Evolutionary conservation across 1,284 basidiomycete species (phyloP).

Genomic region (Bothia castanella): DNA sequence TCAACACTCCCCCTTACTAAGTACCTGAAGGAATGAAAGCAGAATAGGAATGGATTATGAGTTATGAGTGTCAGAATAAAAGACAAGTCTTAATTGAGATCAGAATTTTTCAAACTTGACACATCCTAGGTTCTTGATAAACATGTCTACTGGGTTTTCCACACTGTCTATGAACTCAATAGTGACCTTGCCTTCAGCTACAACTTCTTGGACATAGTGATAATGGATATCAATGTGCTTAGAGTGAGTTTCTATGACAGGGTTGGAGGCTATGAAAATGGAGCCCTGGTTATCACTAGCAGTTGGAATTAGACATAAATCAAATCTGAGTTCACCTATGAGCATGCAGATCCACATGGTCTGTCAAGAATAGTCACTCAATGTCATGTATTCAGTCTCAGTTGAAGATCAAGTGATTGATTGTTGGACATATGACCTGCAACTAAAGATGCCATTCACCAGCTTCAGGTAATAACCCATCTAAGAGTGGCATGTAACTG

Average conservation of each 20-base stretch:
- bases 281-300: constrained; percentile 38
- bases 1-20: too few relatives aligned
- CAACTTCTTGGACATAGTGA: background rate
- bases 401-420: constrained; percentile 31
- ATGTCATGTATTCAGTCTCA: constrained; percentile 33
- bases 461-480: constrained; percentile 26
- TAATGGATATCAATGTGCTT: background rate
- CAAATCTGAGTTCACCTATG: constrained; percentile 21
- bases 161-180: background rate
- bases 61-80: too few relatives aligned
- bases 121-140: background rate
- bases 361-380: too few relatives aligned
- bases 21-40: too few relatives aligned
- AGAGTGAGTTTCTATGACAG: constrained; percentile 18
- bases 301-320: constrained; percentile 15
- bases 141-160: background rate
- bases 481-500: constrained; percentile 9
- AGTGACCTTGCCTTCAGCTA: background rate
- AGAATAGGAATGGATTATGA: too few relatives aligned
- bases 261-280: constrained; percentile 33
- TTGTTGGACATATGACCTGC: constrained; percentile 28
- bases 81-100: too few relatives aligned
- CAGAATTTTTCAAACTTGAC: too few relatives aligned
- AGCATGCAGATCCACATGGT: constrained; percentile 21
- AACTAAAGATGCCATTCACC: constrained; percentile 16